Base-by-base conservation (phyloP, 164 flowering plant genomes). In the Warburgia ugandensis region DNA sequence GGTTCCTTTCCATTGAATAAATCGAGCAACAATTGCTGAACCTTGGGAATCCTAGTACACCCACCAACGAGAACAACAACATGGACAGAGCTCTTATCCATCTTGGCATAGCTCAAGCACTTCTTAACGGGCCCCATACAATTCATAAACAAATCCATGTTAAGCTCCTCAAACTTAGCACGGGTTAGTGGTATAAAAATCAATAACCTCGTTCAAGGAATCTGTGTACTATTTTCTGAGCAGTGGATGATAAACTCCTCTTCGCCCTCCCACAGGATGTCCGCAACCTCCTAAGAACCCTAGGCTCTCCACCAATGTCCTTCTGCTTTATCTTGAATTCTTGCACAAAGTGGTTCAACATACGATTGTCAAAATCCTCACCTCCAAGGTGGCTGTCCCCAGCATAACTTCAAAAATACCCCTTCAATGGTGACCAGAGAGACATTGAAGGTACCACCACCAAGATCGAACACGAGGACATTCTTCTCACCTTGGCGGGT, bases 1-100 rank as follows among this genome's bases (percentile, higher is more conserved):
- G 89, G 66, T 82, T 80, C 87, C 66, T 81, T 81, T 9, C 87
- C 87, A 45, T 81, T 78, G 60, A 80, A 81, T 68, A 81, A 81
- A 48, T 81, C 87, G 42, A 74, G 87, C 58, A 81, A 41, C 17
- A 81, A 56, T 47, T 76, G 82, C 69, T 81, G 84, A 5, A 81
- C 88, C 67, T 78, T 81, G 27, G 88, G 88, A 55, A 81, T 81
- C 36, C 87, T 70, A 9, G 87, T 81, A 2, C 81, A 79, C 0
- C 84, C 84, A 57, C 84, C 84, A n/a, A 79, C 84, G 39, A 79
- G 79, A 3, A 79, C 84, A 36, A 70, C 81, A 50, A 76, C 87
- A 40, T 78, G 80, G 30, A 80, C 57, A 0, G 52, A 38, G 67
- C 77, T 80, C 60, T 80, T 80, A 60, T 80, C 87, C 80, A 77